A percentile compares a stretch with the other conserved stretches of the same genome.
Conservation (phyloP, 768 basidiomycete species). For the Boletus huronensis region DNA sequence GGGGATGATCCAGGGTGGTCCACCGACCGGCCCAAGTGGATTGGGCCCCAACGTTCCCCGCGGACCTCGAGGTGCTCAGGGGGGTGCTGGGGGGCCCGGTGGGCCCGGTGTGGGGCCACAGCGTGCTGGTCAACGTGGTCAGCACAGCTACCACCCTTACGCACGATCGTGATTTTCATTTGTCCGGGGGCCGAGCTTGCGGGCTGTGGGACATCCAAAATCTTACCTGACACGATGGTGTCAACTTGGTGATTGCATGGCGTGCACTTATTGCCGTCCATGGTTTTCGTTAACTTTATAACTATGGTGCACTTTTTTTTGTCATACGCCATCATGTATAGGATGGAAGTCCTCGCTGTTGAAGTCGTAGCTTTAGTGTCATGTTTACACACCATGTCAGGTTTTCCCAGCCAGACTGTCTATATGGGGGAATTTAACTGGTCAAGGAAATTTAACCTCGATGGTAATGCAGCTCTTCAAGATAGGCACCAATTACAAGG, state of each 20-base stretch:
- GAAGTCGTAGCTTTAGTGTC: too few species aligned
- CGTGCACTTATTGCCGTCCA: conserved; percentile 1
- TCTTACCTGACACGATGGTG: conserved; percentile 2
- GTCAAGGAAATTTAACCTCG: not conserved
- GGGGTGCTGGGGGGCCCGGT: conserved; percentile 48
- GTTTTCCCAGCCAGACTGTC: too few species aligned
- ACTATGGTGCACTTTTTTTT: not conserved
- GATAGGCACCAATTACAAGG: too few species aligned
- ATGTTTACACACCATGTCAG: too few species aligned
- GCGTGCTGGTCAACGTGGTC: conserved; percentile 64
- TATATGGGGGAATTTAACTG: too few species aligned
- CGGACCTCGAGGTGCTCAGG: conserved; percentile 58
- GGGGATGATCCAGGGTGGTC: conserved; percentile 38
- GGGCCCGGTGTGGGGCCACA: conserved; percentile 67
- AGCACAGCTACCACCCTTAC: conserved; percentile 83
- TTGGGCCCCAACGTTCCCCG: conserved; percentile 61
- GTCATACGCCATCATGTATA: conserved; percentile 6
- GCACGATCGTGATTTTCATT: conserved; percentile 47
- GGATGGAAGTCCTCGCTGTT: not conserved
- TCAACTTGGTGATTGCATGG: conserved; percentile 2
- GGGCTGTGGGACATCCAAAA: conserved; percentile 12
- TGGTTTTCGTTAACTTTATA: conserved; percentile 18
- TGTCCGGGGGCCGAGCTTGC: not conserved
- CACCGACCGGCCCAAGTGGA: conserved; percentile 35
- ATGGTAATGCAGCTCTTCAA: not conserved